Percentiles rank a stretch among this genome's conserved stretches.
phyloP scores from a whole-genome alignment of 805 yeast genomes.

The Suhomyces vadensis region DNA sequence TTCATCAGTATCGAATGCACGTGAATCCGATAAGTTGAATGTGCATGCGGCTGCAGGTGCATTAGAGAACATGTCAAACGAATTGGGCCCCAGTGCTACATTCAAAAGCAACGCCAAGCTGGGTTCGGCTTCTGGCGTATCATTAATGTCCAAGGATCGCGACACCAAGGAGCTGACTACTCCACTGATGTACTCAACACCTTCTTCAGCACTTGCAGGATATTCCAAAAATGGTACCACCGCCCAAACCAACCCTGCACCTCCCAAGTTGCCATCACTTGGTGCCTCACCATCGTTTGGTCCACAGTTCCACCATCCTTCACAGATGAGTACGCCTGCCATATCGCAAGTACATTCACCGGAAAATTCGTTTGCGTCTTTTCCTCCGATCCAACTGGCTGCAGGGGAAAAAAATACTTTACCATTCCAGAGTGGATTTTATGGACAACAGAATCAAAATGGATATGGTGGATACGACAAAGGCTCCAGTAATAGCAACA shows the following conservation, averaged over 20 bases:
- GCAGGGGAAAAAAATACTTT: conserved; percentile 17
- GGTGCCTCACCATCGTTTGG: conserved; percentile 49
- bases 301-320: conserved; percentile 33
- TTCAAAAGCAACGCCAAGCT: conserved; percentile 28
- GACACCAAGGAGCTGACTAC: conserved; percentile 1
- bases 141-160: conserved; percentile 24
- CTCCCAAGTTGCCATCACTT: conserved; percentile 37
- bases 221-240: conserved; percentile 3
- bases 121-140: conserved; percentile 21
- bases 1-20: conserved; percentile 43
- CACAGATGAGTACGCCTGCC: conserved; percentile 14
- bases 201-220: conserved; percentile 35
- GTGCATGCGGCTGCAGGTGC: conserved; percentile 39
- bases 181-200: conserved; percentile 31
- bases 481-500: conserved; percentile 3
- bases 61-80: conserved; percentile 45
- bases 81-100: conserved; percentile 45
- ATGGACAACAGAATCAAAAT: conserved; percentile 6
- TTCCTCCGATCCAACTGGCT: conserved; percentile 30
- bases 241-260: conserved; percentile 13
- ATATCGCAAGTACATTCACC: conserved; percentile 29
- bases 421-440: conserved; percentile 23
- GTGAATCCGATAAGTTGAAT: conserved; percentile 19
- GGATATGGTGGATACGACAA: not conserved
- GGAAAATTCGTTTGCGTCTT: conserved; percentile 14